A percentile compares a stretch with the other conserved stretches of the same genome.
phyloP scores from a whole-genome alignment of 441 rosid species.

The Kokia cookei region DNA sequence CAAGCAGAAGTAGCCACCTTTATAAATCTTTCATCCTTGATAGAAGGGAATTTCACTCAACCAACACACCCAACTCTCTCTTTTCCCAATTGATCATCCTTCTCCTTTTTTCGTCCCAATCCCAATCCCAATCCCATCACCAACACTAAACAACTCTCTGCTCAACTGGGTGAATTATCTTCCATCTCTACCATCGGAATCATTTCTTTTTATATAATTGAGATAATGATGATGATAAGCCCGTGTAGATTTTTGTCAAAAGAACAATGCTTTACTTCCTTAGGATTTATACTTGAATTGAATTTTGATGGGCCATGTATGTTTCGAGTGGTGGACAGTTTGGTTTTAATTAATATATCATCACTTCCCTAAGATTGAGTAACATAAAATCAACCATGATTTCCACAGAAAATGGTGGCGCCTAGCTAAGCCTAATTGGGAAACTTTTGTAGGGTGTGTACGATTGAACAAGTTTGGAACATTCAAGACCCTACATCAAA shows the following conservation, averaged over 20 bases:
- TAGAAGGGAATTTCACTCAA: too few relatives aligned
- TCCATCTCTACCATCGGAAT: too few relatives aligned
- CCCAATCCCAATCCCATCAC: too few relatives aligned
- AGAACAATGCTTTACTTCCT: conserved; percentile 21
- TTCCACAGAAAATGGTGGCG: neutral
- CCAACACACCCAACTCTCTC: too few relatives aligned
- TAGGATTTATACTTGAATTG: conserved; percentile 11
- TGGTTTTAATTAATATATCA: neutral
- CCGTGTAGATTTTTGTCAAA: neutral
- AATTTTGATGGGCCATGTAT: neutral
- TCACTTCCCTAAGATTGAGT: neutral
- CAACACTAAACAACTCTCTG: too few relatives aligned
- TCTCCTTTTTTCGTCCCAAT: too few relatives aligned
- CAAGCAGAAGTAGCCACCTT: too few relatives aligned
- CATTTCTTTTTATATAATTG: too few relatives aligned
- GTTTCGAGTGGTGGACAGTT: neutral
- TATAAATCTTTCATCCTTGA: too few relatives aligned
- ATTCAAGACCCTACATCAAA: neutral
- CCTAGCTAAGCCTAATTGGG: neutral
- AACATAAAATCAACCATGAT: conserved; percentile 1
- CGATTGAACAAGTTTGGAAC: neutral
- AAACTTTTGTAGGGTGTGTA: neutral
- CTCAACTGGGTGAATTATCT: too few relatives aligned
- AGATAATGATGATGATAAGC: neutral
- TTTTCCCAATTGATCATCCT: too few relatives aligned